Base-by-base conservation (phyloP, 345 rosid genomes). In the Passiflora organensis region DNA sequence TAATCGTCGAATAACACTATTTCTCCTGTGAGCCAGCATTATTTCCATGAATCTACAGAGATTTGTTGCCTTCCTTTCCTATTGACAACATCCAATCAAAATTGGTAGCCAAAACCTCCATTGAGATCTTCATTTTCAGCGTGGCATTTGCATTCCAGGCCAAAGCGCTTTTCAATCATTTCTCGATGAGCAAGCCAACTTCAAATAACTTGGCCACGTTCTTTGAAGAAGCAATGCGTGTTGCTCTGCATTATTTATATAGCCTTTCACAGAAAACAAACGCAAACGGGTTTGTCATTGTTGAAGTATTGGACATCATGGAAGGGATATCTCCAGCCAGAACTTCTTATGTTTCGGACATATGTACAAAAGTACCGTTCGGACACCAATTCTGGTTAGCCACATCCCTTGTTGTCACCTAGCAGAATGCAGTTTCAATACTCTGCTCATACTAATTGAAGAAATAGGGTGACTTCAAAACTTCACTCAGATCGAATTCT, bases 401-500 rank as follows among this genome's bases (percentile, higher is more conserved):
- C 34, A 28, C 34, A 2, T 28, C 8, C 34, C 34, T n/a, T n/a
- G n/a, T n/a, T 28, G 34, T 8, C 34, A 28, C 34, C n/a, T n/a
- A n/a, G n/a, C n/a, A n/a, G n/a, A 28, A 8, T 28, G 34, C 34
- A 2, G 3, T 8, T 2, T 28, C 34, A 28, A 28, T 28, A 28
- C 34, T 8, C 13, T 2, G 24, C 56, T 56, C 63, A 32, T 54
- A 64, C 78, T 72, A 94, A 80, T 94, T 94, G 81, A 94, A 94
- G 84, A 94, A 94, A 72, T 89, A 94, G 25, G 91, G 72, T 21
- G 99, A 86, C 52, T 73, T 62, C 59, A 94, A 55, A 51, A 94
- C 97, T 49, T 83, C 89, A 59, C 39, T 80, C 49, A 94, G 84
- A 82, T 94, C 96, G 36, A 94, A 94, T 71, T 87, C 96, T 43